Evolutionary conservation across 192 early-diverging fungal genomes (phyloP).

Genomic region (Coemansia sp.): DNA sequence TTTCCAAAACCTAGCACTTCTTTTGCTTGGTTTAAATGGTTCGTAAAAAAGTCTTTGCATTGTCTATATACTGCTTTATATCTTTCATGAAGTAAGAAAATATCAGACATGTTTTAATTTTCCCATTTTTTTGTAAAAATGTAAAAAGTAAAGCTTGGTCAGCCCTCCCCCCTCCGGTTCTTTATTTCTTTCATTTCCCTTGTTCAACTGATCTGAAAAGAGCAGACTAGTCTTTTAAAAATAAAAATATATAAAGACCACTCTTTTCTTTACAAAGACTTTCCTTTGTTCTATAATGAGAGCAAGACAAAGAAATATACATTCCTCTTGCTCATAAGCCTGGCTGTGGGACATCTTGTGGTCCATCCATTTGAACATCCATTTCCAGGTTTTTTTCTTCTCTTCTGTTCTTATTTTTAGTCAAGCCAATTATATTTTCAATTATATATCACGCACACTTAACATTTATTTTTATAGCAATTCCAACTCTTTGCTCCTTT

Average conservation of each 20-base stretch:
- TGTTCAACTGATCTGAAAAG: background rate
- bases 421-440: background rate
- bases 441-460: background rate
- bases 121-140: too few species aligned
- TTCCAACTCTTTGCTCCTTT: background rate
- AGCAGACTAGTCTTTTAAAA: background rate
- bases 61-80: too few species aligned
- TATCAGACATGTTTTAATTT: too few species aligned
- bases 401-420: slow-evolving; percentile 1
- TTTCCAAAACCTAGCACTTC: too few species aligned
- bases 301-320: background rate
- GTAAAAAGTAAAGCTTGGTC: too few species aligned
- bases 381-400: slow-evolving; percentile 1
- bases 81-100: too few species aligned
- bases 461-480: background rate
- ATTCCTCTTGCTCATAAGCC: too few species aligned
- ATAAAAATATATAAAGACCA: slow-evolving; percentile 1
- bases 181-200: background rate
- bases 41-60: too few species aligned
- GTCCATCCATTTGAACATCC: background rate
- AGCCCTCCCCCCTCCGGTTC: too few species aligned
- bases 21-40: too few species aligned
- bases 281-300: background rate
- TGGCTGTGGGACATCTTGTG: background rate
- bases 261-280: background rate